A percentile compares a stretch with the other conserved stretches of the same genome.
Evolutionary conservation across 2,329 filamentous ascomycete species (phyloP).

Genomic region (Cladosporium oxysporum): DNA sequence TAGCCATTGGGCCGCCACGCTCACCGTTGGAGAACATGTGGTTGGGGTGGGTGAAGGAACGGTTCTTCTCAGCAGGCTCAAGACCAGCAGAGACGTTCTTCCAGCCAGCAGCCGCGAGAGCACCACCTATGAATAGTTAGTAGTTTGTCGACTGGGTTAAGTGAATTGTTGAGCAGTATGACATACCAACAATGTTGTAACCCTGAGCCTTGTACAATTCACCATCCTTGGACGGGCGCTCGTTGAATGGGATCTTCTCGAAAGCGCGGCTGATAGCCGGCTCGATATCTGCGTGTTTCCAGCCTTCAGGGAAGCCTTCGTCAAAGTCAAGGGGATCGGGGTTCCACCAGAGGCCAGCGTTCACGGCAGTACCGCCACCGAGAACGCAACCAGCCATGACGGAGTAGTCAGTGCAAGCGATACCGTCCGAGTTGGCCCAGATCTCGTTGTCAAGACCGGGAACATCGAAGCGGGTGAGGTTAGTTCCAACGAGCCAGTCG

Average conservation of each 20-base stretch:
- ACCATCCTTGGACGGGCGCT: constrained; percentile 65
- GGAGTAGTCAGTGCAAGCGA: constrained; percentile 69
- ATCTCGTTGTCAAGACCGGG: constrained; percentile 72
- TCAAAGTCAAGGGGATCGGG: constrained; percentile 68
- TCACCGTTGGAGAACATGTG: constrained; percentile 70
- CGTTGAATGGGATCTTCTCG: constrained; percentile 69
- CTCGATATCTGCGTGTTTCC: constrained; percentile 66
- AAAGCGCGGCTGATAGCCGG: constrained; percentile 64
- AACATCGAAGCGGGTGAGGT: constrained; percentile 70
- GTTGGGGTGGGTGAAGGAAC: constrained; percentile 62
- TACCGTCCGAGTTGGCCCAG: constrained; percentile 62
- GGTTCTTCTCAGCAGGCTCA: constrained; percentile 64
- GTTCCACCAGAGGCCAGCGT: constrained; percentile 69
- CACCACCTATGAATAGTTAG: constrained; percentile 41
- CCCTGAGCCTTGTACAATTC: constrained; percentile 65
- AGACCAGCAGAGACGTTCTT: constrained; percentile 61
- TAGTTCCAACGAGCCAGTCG: constrained; percentile 62
- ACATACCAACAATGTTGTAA: constrained; percentile 58
- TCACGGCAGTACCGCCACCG: constrained; percentile 67
- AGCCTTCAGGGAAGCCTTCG: constrained; percentile 69
- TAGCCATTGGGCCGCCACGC: constrained; percentile 68
- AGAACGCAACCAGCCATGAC: constrained; percentile 73
- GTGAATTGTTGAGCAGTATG: background rate
- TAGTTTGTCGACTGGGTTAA: background rate
- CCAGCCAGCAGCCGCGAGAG: constrained; percentile 64